These are phyloP conservation scores for Salix koriyanagi DNA, from an alignment of 345 rosid species.

Conservation along the genomic window DNA sequence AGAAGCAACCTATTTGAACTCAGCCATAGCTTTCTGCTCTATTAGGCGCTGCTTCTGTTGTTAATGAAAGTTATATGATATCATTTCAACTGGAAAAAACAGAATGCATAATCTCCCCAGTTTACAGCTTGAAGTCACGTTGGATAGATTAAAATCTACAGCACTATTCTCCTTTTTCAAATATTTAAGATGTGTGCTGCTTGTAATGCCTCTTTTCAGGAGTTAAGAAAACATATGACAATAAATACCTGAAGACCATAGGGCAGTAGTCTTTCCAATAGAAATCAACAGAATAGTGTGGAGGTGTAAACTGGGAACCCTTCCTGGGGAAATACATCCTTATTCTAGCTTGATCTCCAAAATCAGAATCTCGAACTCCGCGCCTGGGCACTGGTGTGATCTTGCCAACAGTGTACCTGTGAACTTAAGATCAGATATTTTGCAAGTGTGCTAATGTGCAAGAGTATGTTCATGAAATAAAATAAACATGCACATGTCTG, in stretches of 20 bases:
- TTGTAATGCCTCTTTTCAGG: no score
- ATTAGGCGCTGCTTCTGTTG: no score
- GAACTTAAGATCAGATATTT: conserved; percentile 37
- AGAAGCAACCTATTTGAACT: no score
- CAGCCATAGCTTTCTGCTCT: background rate
- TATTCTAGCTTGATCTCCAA: conserved; percentile 89
- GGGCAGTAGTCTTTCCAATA: conserved; percentile 97
- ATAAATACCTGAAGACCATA: conserved; percentile 86
- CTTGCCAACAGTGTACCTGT: conserved; percentile 94
- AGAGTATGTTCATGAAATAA: background rate
- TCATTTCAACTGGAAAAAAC: no score
- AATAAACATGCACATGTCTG: no score
- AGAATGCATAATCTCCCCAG: no score
- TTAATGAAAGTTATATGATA: no score
- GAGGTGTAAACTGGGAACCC: conserved; percentile 91
- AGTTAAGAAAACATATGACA: no score
- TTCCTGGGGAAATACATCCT: conserved; percentile 79
- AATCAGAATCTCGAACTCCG: conserved; percentile 82
- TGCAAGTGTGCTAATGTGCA: conserved; percentile 6
- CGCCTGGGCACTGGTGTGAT: conserved; percentile 89
- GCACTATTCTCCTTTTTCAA: no score
- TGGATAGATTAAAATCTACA: no score
- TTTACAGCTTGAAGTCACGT: no score
- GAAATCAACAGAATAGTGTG: conserved; percentile 78
- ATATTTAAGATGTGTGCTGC: no score